Base-by-base conservation (phyloP, 2,329 filamentous ascomycete species). In the Ceratocystis ficicola region DNA sequence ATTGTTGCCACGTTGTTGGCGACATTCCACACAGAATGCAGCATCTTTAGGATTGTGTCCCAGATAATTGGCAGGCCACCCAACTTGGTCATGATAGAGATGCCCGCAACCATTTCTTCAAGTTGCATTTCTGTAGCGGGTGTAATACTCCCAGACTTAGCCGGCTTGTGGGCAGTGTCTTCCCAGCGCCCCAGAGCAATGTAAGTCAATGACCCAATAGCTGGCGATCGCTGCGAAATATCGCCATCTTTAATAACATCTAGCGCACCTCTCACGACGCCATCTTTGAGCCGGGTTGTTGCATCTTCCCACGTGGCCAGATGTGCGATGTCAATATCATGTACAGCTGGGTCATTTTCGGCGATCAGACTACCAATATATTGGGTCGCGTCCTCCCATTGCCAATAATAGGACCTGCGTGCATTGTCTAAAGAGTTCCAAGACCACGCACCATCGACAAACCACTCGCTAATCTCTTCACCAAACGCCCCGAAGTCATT, bases 391-490 rank as follows among this genome's bases (percentile, higher is more conserved):
- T 81, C 78, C 70, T 81, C 76, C 89, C 89, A 96, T 72, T 86
- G 83, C 73, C 84, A 83, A 69, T 91, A 84, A 72, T 95, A 97
- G 1, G 86, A 85, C 46, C 84, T 80, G 72, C 89, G 89, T 22
- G 89, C 86, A 64, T 86, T 83, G 64, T 88, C 82, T 62, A 96
- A 79, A 71, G 92, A 86, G 60, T 87, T 82, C 76, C 89, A 89
- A 73, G 97, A 92, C 75, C 89, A 88, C 69, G 90, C 86, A 71
- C 88, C 88, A 76, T 97, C 96, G 64, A 87, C 86, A 75, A 99
- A 99, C 94, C 94, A 99, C 77, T 99, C 94, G 73, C 97, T 90
- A 61, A 99, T 81, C 78, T 99, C 94, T 69, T 94, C 90, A 20
- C 89, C 85, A 71, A 95, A 87, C 0, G 84, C 78, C 25, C 86